Percentiles rank a stretch among this genome's conserved stretches.
These are phyloP conservation scores for Teratosphaeria pseudoeucalypti DNA, from an alignment of 2,329 filamentous ascomycete genomes.

Conservation along the genomic window DNA sequence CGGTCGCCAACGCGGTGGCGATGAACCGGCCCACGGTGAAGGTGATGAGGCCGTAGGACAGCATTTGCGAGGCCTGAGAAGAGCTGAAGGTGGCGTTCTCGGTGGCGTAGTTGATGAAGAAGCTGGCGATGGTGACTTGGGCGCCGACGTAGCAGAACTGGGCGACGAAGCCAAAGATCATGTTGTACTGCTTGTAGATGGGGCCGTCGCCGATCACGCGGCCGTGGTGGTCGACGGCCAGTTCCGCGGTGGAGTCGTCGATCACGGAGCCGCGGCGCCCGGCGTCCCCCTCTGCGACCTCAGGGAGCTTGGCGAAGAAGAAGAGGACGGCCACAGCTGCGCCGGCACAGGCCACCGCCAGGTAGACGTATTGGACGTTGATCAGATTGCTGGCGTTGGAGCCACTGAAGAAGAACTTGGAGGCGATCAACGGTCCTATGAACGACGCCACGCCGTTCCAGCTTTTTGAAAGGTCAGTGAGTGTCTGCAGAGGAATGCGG, in stretches of 20 bases:
- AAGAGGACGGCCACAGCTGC: conserved; percentile 26
- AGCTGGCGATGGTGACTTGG: conserved; percentile 27
- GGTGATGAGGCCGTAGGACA: conserved; percentile 29
- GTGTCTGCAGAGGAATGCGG: no score
- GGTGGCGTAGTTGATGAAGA: conserved; percentile 33
- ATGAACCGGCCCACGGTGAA: conserved; percentile 33
- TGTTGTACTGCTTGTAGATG: conserved; percentile 31
- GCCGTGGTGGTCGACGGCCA: conserved; percentile 22
- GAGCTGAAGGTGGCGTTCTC: conserved; percentile 22
- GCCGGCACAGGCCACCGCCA: conserved; percentile 29
- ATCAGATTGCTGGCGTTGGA: conserved; percentile 23
- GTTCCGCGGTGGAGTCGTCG: conserved; percentile 17
- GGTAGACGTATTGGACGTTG: conserved; percentile 31
- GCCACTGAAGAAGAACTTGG: conserved; percentile 29
- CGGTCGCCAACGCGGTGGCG: conserved; percentile 24
- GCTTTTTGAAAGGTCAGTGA: neutral
- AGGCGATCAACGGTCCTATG: conserved; percentile 30
- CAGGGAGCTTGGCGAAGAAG: conserved; percentile 29
- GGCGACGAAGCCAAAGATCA: conserved; percentile 29
- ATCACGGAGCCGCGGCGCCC: conserved; percentile 19
- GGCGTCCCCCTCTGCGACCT: conserved; percentile 19
- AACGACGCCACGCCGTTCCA: conserved; percentile 31
- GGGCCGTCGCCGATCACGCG: conserved; percentile 23
- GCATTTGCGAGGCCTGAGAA: conserved; percentile 25
- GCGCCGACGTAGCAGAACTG: conserved; percentile 30